These are phyloP conservation scores for Eremomyces bilateralis DNA, from an alignment of 495 filamentous ascomycete genomes.

Conservation along the genomic window DNA sequence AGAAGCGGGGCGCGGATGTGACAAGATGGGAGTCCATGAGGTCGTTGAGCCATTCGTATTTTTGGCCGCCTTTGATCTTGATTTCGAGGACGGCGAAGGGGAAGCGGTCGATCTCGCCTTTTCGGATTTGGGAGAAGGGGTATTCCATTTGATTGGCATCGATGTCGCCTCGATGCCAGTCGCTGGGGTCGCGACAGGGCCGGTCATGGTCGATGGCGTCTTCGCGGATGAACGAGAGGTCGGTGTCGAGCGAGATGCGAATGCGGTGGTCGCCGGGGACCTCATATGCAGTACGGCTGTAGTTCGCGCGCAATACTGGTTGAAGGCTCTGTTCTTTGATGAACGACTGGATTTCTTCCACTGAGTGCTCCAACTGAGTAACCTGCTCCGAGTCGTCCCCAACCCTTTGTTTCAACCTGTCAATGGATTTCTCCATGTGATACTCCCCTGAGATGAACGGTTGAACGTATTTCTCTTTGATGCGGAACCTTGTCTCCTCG, in stretches of 20 bases:
- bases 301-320: conserved; percentile 78
- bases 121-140: conserved; percentile 64
- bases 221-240: conserved; percentile 81
- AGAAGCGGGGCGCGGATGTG: conserved; percentile 72
- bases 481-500: conserved; percentile 51
- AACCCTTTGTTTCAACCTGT: conserved; percentile 54
- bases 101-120: conserved; percentile 81
- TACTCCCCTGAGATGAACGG: conserved; percentile 73
- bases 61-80: conserved; percentile 56
- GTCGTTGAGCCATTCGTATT: conserved; percentile 71
- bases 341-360: conserved; percentile 59
- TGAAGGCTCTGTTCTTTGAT: conserved; percentile 56
- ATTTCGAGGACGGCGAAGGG: conserved; percentile 85
- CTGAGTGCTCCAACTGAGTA: conserved; percentile 45
- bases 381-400: conserved; percentile 37
- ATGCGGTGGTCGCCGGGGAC: conserved; percentile 84
- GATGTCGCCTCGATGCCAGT: conserved; percentile 85
- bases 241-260: conserved; percentile 78
- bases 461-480: conserved; percentile 89
- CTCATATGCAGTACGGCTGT: conserved; percentile 87
- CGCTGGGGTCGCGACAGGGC: conserved; percentile 65
- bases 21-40: conserved; percentile 83
- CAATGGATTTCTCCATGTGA: conserved; percentile 71
- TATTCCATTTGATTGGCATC: conserved; percentile 65
- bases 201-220: conserved; percentile 64